These are phyloP conservation scores for Jatropha multifida DNA, from an alignment of 441 rosid genomes.

Conservation along the genomic window DNA sequence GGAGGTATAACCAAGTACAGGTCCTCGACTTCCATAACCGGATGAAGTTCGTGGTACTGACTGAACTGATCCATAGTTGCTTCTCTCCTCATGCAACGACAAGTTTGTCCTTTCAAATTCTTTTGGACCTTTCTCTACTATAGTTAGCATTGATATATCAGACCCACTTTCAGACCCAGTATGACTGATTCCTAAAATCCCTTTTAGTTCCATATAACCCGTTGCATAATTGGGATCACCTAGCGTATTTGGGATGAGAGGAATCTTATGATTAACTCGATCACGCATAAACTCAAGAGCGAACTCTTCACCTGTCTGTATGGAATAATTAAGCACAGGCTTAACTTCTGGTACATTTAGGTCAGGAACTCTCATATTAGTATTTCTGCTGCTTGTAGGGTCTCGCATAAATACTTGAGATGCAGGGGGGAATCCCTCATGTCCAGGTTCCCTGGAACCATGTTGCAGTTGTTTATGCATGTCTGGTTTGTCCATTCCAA, in stretches of 20 bases:
- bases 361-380: constrained; percentile 44
- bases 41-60: constrained; percentile 44
- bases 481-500: constrained; percentile 52
- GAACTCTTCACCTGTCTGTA: constrained; percentile 98
- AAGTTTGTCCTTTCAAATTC: constrained; percentile 55
- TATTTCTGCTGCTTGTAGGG: constrained; percentile 42
- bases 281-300: constrained; percentile 93
- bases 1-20: constrained; percentile 37
- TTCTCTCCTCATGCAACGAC: constrained; percentile 47
- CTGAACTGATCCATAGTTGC: constrained; percentile 47
- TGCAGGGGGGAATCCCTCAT: constrained; percentile 41
- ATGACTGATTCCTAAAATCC: constrained; percentile 62
- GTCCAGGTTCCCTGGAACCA: constrained; percentile 49
- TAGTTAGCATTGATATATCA: constrained; percentile 47
- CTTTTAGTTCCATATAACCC: constrained; percentile 65
- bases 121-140: constrained; percentile 46
- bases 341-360: constrained; percentile 51
- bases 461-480: constrained; percentile 40
- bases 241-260: constrained; percentile 39
- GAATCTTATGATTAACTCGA: constrained; percentile 57
- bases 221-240: constrained; percentile 55
- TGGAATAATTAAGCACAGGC: constrained; percentile 79
- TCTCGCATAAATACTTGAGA: constrained; percentile 50
- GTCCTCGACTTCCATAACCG: constrained; percentile 44
- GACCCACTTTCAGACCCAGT: constrained; percentile 69